Evolutionary conservation across 306 rosid species (phyloP), one percentile per base, ranked within the genome.

Genomic region (Ceratonia siliqua): DNA sequence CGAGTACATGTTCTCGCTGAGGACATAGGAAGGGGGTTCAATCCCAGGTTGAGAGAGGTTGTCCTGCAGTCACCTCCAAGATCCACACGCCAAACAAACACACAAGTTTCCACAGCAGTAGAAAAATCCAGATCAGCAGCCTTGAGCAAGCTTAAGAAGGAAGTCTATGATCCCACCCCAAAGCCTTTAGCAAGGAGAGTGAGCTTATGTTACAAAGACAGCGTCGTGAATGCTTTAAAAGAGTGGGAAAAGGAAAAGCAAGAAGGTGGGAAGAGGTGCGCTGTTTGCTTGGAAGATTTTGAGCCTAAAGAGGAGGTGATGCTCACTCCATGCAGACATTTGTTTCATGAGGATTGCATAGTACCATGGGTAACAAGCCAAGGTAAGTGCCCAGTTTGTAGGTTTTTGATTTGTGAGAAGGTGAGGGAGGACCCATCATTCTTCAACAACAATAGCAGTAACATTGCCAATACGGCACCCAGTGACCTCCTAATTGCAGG

Each of bases 281-380:
- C 89, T 33, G 10, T 91, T 80, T 94, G 97, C 86, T 81, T 91
- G 78, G 98, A 94, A 43, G 94, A 94, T 77, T 91, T 91, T 67
- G 89, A 90, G 65, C 75, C 87, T 0, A 80, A 35, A 68, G 71
- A 91, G 72, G 95, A 90, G 62, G 97, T 90, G 73, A 77, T 79
- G 91, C 46, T 78, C 43, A 92, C 99, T 8, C 96, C 92, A n/a
- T 94, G 99, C 79, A 79, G 79, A 13, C 97, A 94, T 66, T 86
- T 92, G 93, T 94, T 92, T 68, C 99, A 92, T 70, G 93, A 89
- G 72, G 89, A 88, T 7, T 94, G 99, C 79, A 87, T 94, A 22
- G 84, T 90, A 2, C 91, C 97, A 0, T 92, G 97, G 97, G 74
- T 85, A 25, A 86, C 84, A 58, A 90, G 89, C 78, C 70, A 82